A percentile compares a stretch with the other conserved stretches of the same genome.
These are phyloP conservation scores for Albifimbria verrucaria DNA, from an alignment of 2,329 filamentous ascomycete genomes.

Conservation along the genomic window DNA sequence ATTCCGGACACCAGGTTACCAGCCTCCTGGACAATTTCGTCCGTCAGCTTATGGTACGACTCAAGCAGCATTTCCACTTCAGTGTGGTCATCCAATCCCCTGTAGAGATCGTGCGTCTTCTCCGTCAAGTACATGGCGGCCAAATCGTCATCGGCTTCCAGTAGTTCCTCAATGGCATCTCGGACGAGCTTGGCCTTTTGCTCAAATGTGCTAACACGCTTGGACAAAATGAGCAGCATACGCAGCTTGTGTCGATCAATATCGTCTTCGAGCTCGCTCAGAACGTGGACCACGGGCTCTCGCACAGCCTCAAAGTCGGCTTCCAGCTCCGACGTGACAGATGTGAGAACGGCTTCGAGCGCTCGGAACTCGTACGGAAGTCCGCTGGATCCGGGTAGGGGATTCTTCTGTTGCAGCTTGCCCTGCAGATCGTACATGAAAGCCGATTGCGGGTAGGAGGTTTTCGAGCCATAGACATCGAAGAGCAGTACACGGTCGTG, in stretches of 20 bases:
- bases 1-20: constrained; percentile 92
- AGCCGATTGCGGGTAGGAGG: constrained; percentile 90
- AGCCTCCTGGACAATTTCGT: constrained; percentile 95
- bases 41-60: constrained; percentile 95
- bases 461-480: constrained; percentile 90
- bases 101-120: constrained; percentile 68
- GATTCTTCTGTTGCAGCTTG: constrained; percentile 78
- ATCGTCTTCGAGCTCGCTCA: constrained; percentile 90
- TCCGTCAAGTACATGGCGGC: constrained; percentile 94
- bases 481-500: constrained; percentile 92
- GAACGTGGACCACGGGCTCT: constrained; percentile 84
- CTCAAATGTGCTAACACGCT: constrained; percentile 94
- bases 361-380: constrained; percentile 96
- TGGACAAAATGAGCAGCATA: constrained; percentile 87
- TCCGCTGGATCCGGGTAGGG: constrained; percentile 49
- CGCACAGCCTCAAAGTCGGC: constrained; percentile 92
- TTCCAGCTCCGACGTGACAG: constrained; percentile 86
- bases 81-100: constrained; percentile 83
- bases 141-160: constrained; percentile 95
- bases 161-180: constrained; percentile 89
- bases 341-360: constrained; percentile 90
- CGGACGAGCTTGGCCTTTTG: constrained; percentile 93
- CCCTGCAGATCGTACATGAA: constrained; percentile 98
- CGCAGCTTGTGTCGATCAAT: constrained; percentile 93
- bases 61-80: constrained; percentile 97